Base-by-base conservation (phyloP, 129 eudicot genomes). In the Flaveria brownii region DNA sequence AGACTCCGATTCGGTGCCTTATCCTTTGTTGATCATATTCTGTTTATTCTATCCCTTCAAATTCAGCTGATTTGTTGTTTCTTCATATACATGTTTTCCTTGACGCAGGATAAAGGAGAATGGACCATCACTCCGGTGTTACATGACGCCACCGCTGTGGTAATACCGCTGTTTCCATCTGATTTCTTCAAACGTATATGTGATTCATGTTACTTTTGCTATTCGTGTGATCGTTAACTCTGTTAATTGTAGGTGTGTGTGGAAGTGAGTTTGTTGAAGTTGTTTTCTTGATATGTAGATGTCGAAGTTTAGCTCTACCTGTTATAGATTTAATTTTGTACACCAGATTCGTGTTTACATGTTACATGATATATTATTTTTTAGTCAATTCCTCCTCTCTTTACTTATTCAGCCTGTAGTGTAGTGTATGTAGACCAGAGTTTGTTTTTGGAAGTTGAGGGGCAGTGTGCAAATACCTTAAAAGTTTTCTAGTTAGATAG, bases 81-180 rank as follows among this genome's bases (percentile, higher is more conserved):
- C 23, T 60, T 49, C 36, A 42, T 60, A 8, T n/a, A 30, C 50
- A 5, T 75, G 28, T 42, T 71, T 47, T 60, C 25, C 49, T 83
- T 70, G 61, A 43, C 55, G 4, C 86, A 90, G 98, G 89, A 68
- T 12, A 84, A 61, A 30, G 86, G 86, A 36, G 95, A 93, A 47
- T 90, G 98, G 92, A 68, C 89, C 9, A 85, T 93, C 42, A 85
- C 90, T 55, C 71, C 94, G 14, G 98, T 90, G 52, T 78, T 90
- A 43, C 96, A 93, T 62, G 98, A 88, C 70, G 92, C 92, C 64
- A 86, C 92, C 10, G 88, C 92, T 55, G 98, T 93, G 82, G 98
- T 93, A 86, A 41, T 86, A 2, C 30, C 5, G 20, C 36, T 43
- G 2, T 1, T 71, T 72, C 25, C 6, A 52, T 66, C 20, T 15